A percentile compares a stretch with the other conserved stretches of the same genome.
Evolutionary conservation across 139 green algal genomes (phyloP).

Genomic region (Micractinium sp.): DNA sequence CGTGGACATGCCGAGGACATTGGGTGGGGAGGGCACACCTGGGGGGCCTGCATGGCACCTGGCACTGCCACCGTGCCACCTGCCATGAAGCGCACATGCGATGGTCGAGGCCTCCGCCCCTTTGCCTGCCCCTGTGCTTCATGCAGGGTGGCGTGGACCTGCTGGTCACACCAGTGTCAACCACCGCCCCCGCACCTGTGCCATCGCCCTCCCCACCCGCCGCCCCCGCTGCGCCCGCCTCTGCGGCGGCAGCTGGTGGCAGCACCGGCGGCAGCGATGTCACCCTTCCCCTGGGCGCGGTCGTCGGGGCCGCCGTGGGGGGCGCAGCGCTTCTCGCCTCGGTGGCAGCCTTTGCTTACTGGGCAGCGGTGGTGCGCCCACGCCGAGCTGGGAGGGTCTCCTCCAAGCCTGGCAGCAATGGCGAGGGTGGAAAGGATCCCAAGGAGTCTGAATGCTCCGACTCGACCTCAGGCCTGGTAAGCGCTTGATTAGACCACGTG

Average conservation of each 20-base stretch:
- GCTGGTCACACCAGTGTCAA: background rate
- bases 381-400: background rate
- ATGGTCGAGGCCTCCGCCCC: background rate
- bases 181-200: background rate
- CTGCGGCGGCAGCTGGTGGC: background rate
- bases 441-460: background rate
- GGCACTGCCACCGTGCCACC: background rate
- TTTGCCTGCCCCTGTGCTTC: background rate
- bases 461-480: background rate
- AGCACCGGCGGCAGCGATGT: background rate
- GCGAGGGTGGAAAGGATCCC: background rate
- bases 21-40: too few relatives aligned
- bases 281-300: background rate
- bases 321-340: background rate
- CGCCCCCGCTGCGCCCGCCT: background rate
- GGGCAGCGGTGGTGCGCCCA: background rate
- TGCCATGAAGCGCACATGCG: background rate
- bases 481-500: background rate
- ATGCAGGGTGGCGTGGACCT: background rate
- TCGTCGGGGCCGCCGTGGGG: background rate
- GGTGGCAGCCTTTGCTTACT: background rate
- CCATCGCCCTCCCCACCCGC: background rate
- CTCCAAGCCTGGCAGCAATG: background rate
- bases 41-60: too few relatives aligned
- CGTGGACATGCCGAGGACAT: too few relatives aligned